Base-by-base conservation (phyloP, 345 rosid species). In the Firmiana major region DNA sequence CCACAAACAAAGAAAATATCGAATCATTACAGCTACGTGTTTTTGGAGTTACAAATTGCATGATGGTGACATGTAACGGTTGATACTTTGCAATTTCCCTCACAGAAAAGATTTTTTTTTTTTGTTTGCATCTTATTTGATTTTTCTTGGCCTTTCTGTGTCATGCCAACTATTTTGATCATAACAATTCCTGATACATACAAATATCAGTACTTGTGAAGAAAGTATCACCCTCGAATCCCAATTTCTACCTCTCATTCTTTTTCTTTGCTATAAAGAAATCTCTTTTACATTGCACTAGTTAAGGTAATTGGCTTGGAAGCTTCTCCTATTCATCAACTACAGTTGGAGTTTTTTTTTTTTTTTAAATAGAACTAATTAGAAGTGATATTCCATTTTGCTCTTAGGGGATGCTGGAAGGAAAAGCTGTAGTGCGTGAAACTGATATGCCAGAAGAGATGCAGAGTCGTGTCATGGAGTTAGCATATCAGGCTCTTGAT, bases 401-500 rank as follows among this genome's bases (percentile, higher is more conserved):
- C 66, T 73, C 71, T 11, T 49, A 21, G 46, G 26, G 48, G 43
- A 80, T 78, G 88, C 54, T 86, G 75, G 90, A 87, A 77, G 90
- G 89, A 62, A 82, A 79, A 82, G 87, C 82, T 22, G 80, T 89
- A 31, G 79, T 84, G 69, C 79, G 78, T 0, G 90, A 90, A 54
- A 75, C 86, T 15, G 90, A 90, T 82, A 88, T 88, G 91, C 73
- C 87, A 10, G 79, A 77, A 70, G 76, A 42, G 79, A 78, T 88
- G 85, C 87, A 84, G 64, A 79, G 76, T 75, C 85, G 79, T 53
- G 89, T 77, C 0, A 83, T 80, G 89, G 89, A 83, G 81, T 80
- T 87, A 54, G 91, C 93, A 48, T 87, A 81, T 77, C 75, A 81
- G 83, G 89, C 87, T 78, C 85, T 86, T 8, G 87, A 87, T 81